Evolutionary conservation across 805 yeast genomes (phyloP).

Genomic region (Torulaspora maleeae): DNA sequence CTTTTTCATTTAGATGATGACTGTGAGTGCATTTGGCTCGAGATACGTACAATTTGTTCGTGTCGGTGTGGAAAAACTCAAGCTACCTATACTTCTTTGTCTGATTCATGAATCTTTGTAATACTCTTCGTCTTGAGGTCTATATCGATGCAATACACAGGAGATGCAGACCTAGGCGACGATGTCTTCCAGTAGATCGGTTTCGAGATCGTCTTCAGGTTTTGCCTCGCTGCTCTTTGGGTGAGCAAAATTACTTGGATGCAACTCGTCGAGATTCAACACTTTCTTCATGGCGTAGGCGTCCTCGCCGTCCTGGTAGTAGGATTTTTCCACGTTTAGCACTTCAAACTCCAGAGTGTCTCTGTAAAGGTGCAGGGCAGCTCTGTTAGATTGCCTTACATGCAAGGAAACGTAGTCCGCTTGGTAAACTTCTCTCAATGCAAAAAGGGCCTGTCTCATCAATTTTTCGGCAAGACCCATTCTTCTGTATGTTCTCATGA

Average conservation of each 20-base stretch:
- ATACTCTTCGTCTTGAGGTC: not conserved
- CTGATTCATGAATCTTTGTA: constrained; percentile 40
- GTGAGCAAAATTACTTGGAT: constrained; percentile 54
- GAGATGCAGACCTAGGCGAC: not conserved
- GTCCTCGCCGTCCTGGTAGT: constrained; percentile 96
- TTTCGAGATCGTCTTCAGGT: constrained; percentile 52
- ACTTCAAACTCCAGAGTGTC: constrained; percentile 83
- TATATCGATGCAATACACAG: constrained; percentile 5
- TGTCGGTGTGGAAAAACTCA: constrained; percentile 98
- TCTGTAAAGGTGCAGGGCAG: constrained; percentile 87
- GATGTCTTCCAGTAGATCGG: constrained; percentile 42
- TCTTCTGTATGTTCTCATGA: constrained; percentile 91
- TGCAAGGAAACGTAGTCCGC: constrained; percentile 86
- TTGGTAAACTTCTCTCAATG: constrained; percentile 73
- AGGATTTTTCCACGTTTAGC: constrained; percentile 73
- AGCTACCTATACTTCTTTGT: constrained; percentile 84
- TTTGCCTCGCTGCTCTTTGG: constrained; percentile 27
- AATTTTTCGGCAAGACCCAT: constrained; percentile 90
- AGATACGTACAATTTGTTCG: constrained; percentile 49
- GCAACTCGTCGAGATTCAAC: constrained; percentile 53
- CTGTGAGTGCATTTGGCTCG: constrained; percentile 99
- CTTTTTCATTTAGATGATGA: constrained; percentile 57
- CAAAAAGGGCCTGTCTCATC: constrained; percentile 79
- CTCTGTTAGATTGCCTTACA: constrained; percentile 88
- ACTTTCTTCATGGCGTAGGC: constrained; percentile 90